phyloP scores from a whole-genome alignment of 2,329 filamentous ascomycete species.

The Scedosporium aurantiacum region DNA sequence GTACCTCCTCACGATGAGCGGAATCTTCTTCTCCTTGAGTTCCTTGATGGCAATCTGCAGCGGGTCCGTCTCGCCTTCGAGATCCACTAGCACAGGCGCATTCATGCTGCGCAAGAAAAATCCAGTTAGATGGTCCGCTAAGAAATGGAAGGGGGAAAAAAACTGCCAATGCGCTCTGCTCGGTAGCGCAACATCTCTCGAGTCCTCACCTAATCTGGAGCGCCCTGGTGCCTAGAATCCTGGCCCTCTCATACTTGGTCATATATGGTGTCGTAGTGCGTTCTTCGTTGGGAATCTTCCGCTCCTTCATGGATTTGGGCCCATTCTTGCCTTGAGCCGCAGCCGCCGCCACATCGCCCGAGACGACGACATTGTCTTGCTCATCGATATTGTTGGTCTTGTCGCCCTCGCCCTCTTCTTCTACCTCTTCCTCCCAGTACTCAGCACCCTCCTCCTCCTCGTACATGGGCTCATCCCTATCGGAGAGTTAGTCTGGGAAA shows the following conservation, averaged over 20 bases:
- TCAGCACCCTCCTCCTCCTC: constrained; percentile 58
- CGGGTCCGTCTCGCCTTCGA: constrained; percentile 95
- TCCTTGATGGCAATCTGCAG: constrained; percentile 97
- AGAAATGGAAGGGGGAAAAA: constrained; percentile 3
- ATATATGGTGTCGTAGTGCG: constrained; percentile 93
- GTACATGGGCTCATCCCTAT: constrained; percentile 58
- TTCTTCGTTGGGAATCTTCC: constrained; percentile 82
- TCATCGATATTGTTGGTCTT: constrained; percentile 42
- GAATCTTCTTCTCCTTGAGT: constrained; percentile 96
- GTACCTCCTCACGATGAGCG: constrained; percentile 87
- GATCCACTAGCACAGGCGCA: constrained; percentile 87
- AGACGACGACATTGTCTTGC: constrained; percentile 47
- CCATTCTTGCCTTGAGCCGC: constrained; percentile 42
- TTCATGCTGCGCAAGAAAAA: constrained; percentile 61
- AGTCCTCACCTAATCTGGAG: constrained; percentile 81
- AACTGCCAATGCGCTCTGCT: background rate
- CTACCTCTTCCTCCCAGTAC: constrained; percentile 45
- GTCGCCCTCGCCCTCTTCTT: constrained; percentile 38
- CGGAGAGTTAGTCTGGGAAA: constrained; percentile 10
- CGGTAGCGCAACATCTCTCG: background rate
- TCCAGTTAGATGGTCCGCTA: constrained; percentile 11
- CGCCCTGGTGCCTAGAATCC: constrained; percentile 85
- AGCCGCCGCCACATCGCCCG: constrained; percentile 50
- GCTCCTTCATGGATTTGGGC: constrained; percentile 56
- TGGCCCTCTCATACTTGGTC: constrained; percentile 96